Evolutionary conservation across 2,329 filamentous ascomycete species (phyloP).

Genomic region (Xylaria arbuscula): DNA sequence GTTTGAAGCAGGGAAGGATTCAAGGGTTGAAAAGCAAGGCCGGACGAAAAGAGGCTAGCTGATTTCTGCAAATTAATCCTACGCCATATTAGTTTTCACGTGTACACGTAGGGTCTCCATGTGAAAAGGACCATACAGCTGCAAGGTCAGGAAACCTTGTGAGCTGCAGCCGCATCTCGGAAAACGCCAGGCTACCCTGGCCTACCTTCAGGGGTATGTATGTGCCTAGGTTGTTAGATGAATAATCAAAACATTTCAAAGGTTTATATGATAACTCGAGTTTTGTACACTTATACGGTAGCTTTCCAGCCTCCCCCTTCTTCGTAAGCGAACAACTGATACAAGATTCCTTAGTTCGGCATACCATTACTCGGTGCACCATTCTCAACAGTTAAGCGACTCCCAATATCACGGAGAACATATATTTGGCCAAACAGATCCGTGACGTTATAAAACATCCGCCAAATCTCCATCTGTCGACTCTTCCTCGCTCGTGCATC

Average conservation of each 20-base stretch:
- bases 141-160: not conserved
- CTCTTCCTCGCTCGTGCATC: slow-evolving; percentile 11
- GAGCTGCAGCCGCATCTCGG: not conserved
- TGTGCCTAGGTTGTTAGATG: not conserved
- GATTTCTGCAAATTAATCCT: not conserved
- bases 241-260: not conserved
- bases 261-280: not conserved
- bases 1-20: not conserved
- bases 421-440: slow-evolving; percentile 37
- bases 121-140: slow-evolving; percentile 7
- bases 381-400: slow-evolving; percentile 14
- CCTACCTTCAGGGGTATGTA: not conserved
- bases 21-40: not conserved
- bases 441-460: slow-evolving; percentile 33
- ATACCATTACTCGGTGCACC: not conserved
- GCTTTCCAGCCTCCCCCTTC: not conserved
- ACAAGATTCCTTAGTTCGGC: not conserved
- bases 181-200: not conserved
- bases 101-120: not conserved
- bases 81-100: not conserved
- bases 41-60: not conserved
- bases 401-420: slow-evolving; percentile 32
- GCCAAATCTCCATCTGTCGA: slow-evolving; percentile 29
- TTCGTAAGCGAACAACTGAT: not conserved
- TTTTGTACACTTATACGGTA: not conserved